Percentiles rank a stretch among this genome's conserved stretches.
phyloP scores from a whole-genome alignment of 2,329 filamentous ascomycete species.

The Ophiocordyceps robertsii region DNA sequence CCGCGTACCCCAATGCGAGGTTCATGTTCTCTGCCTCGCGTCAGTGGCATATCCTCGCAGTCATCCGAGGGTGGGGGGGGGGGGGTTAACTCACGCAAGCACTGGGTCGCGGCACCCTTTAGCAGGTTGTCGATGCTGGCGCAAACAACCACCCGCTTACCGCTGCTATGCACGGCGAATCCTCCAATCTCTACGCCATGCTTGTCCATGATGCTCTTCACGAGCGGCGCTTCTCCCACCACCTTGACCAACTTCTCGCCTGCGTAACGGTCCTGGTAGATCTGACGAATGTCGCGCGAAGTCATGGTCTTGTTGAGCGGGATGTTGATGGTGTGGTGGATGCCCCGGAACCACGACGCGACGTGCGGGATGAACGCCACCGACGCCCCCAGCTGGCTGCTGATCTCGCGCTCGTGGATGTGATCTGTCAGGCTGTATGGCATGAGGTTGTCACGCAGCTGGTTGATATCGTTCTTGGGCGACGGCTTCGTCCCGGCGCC shows the following conservation, averaged over 20 bases:
- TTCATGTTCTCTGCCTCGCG: slow-evolving; percentile 70
- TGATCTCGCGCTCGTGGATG: slow-evolving; percentile 89
- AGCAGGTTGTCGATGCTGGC: slow-evolving; percentile 87
- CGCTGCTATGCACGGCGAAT: slow-evolving; percentile 81
- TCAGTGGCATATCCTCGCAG: slow-evolving; percentile 40
- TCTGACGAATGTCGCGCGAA: slow-evolving; percentile 78
- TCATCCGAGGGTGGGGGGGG: too few species aligned
- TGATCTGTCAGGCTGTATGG: slow-evolving; percentile 72
- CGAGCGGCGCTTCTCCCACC: slow-evolving; percentile 71
- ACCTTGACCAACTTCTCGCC: slow-evolving; percentile 93
- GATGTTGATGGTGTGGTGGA: slow-evolving; percentile 82
- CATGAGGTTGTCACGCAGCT: slow-evolving; percentile 76
- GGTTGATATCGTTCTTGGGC: slow-evolving; percentile 80
- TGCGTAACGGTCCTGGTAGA: slow-evolving; percentile 93
- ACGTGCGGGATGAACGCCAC: slow-evolving; percentile 90
- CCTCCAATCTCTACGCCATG: slow-evolving; percentile 90
- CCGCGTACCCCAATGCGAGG: slow-evolving; percentile 72
- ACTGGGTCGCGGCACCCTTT: slow-evolving; percentile 89
- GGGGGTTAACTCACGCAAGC: slow-evolving; percentile 58
- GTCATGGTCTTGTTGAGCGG: slow-evolving; percentile 78
- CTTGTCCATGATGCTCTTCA: slow-evolving; percentile 72
- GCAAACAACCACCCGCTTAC: slow-evolving; percentile 81
- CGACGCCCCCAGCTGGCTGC: slow-evolving; percentile 55
- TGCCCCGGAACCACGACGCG: slow-evolving; percentile 94
- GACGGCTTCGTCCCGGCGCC: slow-evolving; percentile 90